A percentile compares a stretch with the other conserved stretches of the same genome.
Evolutionary conservation across 306 rosid species (phyloP).

Genomic region (Medicago arabica): DNA sequence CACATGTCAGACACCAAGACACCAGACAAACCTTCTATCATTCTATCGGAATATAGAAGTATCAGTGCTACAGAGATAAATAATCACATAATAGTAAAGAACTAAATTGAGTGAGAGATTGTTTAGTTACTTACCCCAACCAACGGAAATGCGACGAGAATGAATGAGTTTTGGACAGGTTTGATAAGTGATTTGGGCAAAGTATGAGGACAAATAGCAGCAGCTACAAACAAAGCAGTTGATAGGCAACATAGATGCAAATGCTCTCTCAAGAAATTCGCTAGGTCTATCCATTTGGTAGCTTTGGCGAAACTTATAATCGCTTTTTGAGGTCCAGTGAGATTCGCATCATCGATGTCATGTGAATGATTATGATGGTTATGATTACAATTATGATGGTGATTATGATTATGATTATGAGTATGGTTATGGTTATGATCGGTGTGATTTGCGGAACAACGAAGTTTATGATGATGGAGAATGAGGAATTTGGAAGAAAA

Average conservation of each 20-base stretch:
- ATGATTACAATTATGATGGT: conserved; percentile 34
- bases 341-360: conserved; percentile 49
- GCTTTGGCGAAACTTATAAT: conserved; percentile 74
- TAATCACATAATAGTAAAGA: not conserved
- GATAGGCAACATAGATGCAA: conserved; percentile 85
- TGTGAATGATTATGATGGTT: conserved; percentile 58
- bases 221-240: conserved; percentile 70
- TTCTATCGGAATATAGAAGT: no score
- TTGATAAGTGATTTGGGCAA: conserved; percentile 70
- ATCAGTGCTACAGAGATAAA: no score
- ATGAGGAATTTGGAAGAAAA: conserved; percentile 39
- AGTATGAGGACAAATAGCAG: conserved; percentile 82
- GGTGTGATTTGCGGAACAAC: conserved; percentile 45
- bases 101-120: not conserved
- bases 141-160: conserved; percentile 75
- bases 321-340: conserved; percentile 67
- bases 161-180: conserved; percentile 75
- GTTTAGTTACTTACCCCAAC: conserved; percentile 68
- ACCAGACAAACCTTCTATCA: no score
- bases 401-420: conserved; percentile 12
- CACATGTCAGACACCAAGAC: no score
- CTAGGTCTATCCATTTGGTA: conserved; percentile 78
- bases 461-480: conserved; percentile 48
- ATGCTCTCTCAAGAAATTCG: conserved; percentile 77
- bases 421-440: not conserved